These are phyloP conservation scores for Immersiella caudata DNA, from an alignment of 495 filamentous ascomycete species.

Conservation along the genomic window DNA sequence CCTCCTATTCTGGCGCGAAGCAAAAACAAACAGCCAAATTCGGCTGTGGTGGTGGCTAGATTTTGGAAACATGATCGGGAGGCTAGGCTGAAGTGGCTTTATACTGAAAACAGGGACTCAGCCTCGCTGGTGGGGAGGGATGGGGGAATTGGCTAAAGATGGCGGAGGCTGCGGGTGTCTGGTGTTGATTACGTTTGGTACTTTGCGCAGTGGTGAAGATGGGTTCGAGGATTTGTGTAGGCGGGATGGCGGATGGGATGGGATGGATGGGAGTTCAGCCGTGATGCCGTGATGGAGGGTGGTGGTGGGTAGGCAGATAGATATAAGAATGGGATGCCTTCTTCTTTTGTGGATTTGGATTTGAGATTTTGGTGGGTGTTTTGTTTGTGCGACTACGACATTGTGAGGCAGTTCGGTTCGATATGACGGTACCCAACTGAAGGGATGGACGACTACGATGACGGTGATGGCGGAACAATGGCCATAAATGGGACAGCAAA, in stretches of 20 bases:
- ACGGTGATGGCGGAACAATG: no score
- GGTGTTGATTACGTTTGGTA: neutral
- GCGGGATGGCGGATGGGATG: no score
- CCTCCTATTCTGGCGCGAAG: neutral
- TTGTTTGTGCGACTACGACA: neutral
- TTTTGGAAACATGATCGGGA: neutral
- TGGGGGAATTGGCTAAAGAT: no score
- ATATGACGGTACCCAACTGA: neutral
- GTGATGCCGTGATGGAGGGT: conserved; percentile 1
- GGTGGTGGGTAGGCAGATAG: neutral
- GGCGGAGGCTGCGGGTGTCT: no score
- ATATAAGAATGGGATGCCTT: conserved; percentile 11
- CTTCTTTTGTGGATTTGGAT: neutral
- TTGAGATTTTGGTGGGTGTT: neutral
- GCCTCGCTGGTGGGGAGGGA: neutral
- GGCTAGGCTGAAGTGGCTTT: neutral
- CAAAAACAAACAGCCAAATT: conserved; percentile 5
- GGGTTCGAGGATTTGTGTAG: conserved; percentile 1
- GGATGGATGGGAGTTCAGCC: no score
- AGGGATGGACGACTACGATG: neutral
- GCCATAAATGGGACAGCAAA: neutral
- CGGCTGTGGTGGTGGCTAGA: conserved; percentile 5
- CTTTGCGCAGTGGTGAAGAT: neutral
- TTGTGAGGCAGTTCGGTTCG: neutral
- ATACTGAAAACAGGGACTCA: neutral